Evolutionary conservation across 2,329 filamentous ascomycete genomes (phyloP).

Genomic region (Xylariaceae sp.): DNA sequence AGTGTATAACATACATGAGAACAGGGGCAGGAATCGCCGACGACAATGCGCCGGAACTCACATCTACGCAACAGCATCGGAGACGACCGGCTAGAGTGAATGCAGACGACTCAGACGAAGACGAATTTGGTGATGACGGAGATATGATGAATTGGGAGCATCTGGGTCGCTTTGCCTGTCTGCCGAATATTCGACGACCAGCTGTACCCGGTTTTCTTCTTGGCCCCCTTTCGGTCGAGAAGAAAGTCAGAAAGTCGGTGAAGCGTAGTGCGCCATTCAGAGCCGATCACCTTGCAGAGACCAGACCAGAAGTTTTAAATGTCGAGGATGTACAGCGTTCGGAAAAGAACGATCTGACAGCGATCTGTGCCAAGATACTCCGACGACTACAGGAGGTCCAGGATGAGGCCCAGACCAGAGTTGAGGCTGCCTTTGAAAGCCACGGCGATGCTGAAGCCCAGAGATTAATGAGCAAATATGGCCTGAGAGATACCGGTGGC

Average conservation of each 20-base stretch:
- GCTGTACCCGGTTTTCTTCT: slow-evolving; percentile 78
- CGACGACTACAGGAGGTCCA: slow-evolving; percentile 51
- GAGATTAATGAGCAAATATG: slow-evolving; percentile 58
- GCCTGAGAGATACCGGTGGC: slow-evolving; percentile 62
- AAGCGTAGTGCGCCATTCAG: slow-evolving; percentile 68
- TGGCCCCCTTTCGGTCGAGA: slow-evolving; percentile 83
- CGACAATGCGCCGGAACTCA: slow-evolving; percentile 47
- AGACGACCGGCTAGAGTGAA: slow-evolving; percentile 33
- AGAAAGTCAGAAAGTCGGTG: slow-evolving; percentile 65
- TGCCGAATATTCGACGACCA: slow-evolving; percentile 68
- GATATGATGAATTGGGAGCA: slow-evolving; percentile 83
- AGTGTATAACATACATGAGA: slow-evolving; percentile 84
- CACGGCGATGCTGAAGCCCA: slow-evolving; percentile 44
- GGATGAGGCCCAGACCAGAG: slow-evolving; percentile 41
- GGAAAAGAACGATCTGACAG: slow-evolving; percentile 75
- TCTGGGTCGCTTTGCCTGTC: slow-evolving; percentile 70
- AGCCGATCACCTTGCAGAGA: slow-evolving; percentile 62
- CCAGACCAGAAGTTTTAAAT: slow-evolving; percentile 71
- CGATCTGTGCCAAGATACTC: slow-evolving; percentile 71
- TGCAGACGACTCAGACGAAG: slow-evolving; percentile 55
- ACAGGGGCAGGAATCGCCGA: slow-evolving; percentile 53
- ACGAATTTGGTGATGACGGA: slow-evolving; percentile 63
- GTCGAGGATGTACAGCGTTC: slow-evolving; percentile 67
- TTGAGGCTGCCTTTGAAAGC: slow-evolving; percentile 38
- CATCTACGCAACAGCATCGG: slow-evolving; percentile 44